Percentiles rank a stretch among this genome's conserved stretches.
Conservation (phyloP, 2,329 filamentous ascomycete genomes). For the Diaporthe batatas region DNA sequence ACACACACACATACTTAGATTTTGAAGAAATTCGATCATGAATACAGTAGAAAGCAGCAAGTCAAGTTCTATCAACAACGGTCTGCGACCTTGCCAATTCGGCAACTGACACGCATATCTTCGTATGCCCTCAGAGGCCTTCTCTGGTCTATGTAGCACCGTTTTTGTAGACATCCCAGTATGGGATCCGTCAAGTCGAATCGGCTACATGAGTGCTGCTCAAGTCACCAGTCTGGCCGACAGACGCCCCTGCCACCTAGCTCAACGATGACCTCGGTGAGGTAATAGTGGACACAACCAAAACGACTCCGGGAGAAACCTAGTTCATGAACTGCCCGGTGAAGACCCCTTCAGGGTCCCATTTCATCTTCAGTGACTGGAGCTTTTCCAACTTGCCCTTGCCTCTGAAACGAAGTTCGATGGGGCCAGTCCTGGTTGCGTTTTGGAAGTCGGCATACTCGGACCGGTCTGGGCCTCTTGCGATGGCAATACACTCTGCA, state of each 20-base stretch:
- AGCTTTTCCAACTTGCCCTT: slow-evolving; percentile 33
- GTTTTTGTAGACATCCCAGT: background rate
- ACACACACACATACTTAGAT: slow-evolving; percentile 25
- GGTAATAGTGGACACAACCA: background rate
- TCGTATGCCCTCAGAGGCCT: background rate
- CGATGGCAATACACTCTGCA: slow-evolving; percentile 39
- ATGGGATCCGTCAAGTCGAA: background rate
- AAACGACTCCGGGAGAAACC: background rate
- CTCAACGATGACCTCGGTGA: background rate
- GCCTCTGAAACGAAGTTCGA: slow-evolving; percentile 44
- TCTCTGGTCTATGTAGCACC: background rate
- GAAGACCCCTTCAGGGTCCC: slow-evolving; percentile 47
- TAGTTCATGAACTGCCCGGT: slow-evolving; percentile 33
- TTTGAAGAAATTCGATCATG: slow-evolving; percentile 7
- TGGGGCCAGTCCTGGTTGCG: slow-evolving; percentile 40
- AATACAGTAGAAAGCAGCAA: background rate
- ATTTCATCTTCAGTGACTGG: slow-evolving; percentile 24
- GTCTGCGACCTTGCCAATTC: background rate
- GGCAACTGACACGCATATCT: background rate
- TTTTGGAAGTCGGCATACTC: slow-evolving; percentile 44
- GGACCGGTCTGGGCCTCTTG: slow-evolving; percentile 37
- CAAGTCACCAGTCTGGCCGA: background rate
- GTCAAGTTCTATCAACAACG: background rate
- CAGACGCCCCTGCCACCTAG: background rate
- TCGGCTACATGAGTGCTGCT: background rate